Base-by-base conservation (phyloP, 2,329 filamentous ascomycete species). In the Xylaria sp. region DNA sequence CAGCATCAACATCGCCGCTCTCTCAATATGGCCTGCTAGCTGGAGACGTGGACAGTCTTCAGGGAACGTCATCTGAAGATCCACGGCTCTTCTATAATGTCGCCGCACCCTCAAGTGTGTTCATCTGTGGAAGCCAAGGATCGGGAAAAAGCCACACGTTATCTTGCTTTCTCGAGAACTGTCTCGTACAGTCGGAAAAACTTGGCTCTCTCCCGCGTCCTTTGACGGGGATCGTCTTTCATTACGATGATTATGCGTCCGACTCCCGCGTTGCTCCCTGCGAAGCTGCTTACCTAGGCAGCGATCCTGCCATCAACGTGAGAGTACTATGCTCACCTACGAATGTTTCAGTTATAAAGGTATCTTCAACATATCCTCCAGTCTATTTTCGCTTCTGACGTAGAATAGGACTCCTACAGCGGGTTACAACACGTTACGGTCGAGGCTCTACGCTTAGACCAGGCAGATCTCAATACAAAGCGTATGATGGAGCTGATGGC, bases 81-180 rank as follows among this genome's bases (percentile, higher is more conserved):
- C 75, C 77, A 1, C 75, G 83, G 0, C 61, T 86, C 0, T 84
- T 83, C 51, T 82, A 83, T 75, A 86, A 86, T 61, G 79, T 86
- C 2, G 73, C 83, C 0, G 78, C 80, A 0, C 89, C 89, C 0
- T 88, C 85, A 0, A 90, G 88, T 18, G 81, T 83, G 3, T 91
- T 91, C 77, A 87, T 91, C 39, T 91, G 89, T 64, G 89, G 89
- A 1, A 88, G 86, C 23, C 89, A 91, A 68, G 89, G 89, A 1
- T 89, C 86, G 0, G 89, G 89, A 0, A 91, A 91, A 75, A 89
- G 86, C 55, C 88, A 91, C 68, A 89, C 87, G 0, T 79, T 90
- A 0, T 85, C 85, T 0, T 88, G 84, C 58, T 70, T 88, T 0
- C 75, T 88, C 0, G 89, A 91, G 74, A 89, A 88, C 70, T 89